Evolutionary conservation across 768 basidiomycete species (phyloP), one percentile per base, ranked within the genome.

Genomic region (button mushroom (Agaricus bisporus)): DNA sequence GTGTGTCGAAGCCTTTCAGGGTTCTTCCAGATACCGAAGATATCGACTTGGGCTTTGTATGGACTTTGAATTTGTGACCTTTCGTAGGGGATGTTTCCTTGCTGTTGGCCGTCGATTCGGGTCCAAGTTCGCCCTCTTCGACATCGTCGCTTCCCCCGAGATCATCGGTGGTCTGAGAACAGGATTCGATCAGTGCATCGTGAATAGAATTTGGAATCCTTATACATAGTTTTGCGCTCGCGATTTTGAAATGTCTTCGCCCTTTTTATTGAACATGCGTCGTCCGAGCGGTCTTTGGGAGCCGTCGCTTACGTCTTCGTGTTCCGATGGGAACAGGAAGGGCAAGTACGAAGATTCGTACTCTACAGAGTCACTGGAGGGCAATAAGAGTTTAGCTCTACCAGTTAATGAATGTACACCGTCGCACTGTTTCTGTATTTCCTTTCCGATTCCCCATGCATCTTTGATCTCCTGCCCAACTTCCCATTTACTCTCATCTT

Each of bases 181-280:
- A 20, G 5, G n/a, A 17, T 11, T 7, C 22, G 6, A n/a, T 54
- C 37, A 48, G 46, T 20, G 14, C 11, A 20, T 12, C 4, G 7
- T 14, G 29, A 12, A 42, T 15, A n/a, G 12, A 48, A 22, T 51
- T 56, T 32, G 32, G 11, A 46, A 56, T 45, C 37, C 49, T 54
- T 46, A 20, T 57, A 56, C 60, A 53, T 56, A 48, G 44, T 60
- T 41, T 39, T 58, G 59, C 49, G 44, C 36, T 35, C 20, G 48
- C 25, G 51, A 46, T 39, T 47, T 52, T 28, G 55, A 51, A 32
- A 64, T 50, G 59, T 80, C 78, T 52, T 68, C 55, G 14, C 79
- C 79, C 22, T 65, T 66, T 54, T 74, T 73, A 57, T 72, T 72
- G 60, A 80, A 81, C 14, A 62, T 70, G 46, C 80, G 72, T 32